A percentile compares a stretch with the other conserved stretches of the same genome.
phyloP scores from a whole-genome alignment of 495 filamentous ascomycete genomes.

The Aspergillus sclerotiicarbonarius region DNA sequence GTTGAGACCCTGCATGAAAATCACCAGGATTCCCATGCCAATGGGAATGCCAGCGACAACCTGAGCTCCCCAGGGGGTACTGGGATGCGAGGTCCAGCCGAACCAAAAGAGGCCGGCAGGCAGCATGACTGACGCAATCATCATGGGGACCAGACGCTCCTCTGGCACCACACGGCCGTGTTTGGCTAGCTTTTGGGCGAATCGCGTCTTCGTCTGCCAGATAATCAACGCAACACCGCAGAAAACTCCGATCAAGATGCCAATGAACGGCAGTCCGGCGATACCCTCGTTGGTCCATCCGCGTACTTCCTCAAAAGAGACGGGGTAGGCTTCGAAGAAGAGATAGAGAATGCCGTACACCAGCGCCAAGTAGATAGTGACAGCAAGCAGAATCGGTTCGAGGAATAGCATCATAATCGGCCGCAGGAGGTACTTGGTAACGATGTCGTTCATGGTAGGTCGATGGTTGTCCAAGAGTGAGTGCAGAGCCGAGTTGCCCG shows the following conservation, averaged over 20 bases:
- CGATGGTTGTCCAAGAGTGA: conserved; percentile 56
- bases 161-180: conserved; percentile 56
- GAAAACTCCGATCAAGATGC: conserved; percentile 55
- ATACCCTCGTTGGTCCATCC: conserved; percentile 48
- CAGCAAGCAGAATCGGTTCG: conserved; percentile 60
- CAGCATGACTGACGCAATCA: conserved; percentile 53
- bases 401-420: conserved; percentile 58
- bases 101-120: conserved; percentile 65
- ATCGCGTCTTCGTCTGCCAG: conserved; percentile 50
- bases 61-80: conserved; percentile 47
- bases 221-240: conserved; percentile 48
- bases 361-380: conserved; percentile 49
- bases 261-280: conserved; percentile 58
- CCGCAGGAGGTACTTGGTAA: conserved; percentile 53
- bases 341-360: conserved; percentile 65
- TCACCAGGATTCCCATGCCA: conserved; percentile 53
- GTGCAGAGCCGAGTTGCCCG: conserved; percentile 61
- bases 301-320: conserved; percentile 54
- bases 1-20: conserved; percentile 60
- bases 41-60: conserved; percentile 50
- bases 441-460: conserved; percentile 44
- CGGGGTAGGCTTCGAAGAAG: conserved; percentile 60
- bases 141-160: conserved; percentile 57
- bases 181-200: conserved; percentile 46
- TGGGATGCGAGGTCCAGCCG: conserved; percentile 54